These are phyloP conservation scores for Sporisorium reilianum DNA, from an alignment of 1,284 basidiomycete species.

Conservation along the genomic window DNA sequence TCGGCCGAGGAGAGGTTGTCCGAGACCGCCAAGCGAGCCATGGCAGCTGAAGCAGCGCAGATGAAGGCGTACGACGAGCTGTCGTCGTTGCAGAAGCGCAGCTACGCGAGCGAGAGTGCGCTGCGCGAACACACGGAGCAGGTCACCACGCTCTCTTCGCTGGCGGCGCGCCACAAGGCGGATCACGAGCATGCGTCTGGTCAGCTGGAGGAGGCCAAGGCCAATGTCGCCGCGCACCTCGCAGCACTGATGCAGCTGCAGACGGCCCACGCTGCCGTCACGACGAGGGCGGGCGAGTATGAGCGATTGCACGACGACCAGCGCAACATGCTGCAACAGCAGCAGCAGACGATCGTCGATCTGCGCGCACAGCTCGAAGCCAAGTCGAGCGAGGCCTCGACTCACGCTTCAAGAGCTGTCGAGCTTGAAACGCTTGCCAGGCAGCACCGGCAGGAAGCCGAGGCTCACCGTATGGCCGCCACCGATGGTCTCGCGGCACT, in stretches of 20 bases:
- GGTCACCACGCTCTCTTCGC: conserved; percentile 80
- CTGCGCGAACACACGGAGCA: conserved; percentile 84
- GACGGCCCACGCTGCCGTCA: conserved; percentile 80
- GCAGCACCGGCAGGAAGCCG: conserved; percentile 71
- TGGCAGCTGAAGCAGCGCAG: conserved; percentile 84
- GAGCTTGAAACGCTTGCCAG: conserved; percentile 78
- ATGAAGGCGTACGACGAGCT: conserved; percentile 79
- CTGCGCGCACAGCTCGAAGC: conserved; percentile 78
- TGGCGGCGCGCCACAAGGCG: conserved; percentile 81
- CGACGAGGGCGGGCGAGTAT: conserved; percentile 82
- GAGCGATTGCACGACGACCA: conserved; percentile 76
- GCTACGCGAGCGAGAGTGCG: conserved; percentile 76
- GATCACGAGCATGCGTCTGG: conserved; percentile 78
- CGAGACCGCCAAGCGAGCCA: conserved; percentile 85
- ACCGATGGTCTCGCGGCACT: conserved; percentile 61
- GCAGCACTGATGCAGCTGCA: conserved; percentile 87
- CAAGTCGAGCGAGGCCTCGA: conserved; percentile 50
- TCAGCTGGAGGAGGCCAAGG: conserved; percentile 77
- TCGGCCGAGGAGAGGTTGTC: conserved; percentile 83
- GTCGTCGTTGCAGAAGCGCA: conserved; percentile 79
- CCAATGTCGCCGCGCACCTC: conserved; percentile 81
- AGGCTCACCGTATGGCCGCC: conserved; percentile 62
- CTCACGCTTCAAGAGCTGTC: conserved; percentile 79
- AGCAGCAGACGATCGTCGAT: conserved; percentile 78
- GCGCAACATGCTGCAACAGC: conserved; percentile 60